Percentiles rank a stretch among this genome's conserved stretches.
These are phyloP conservation scores for Paraleonurus japonicus DNA, from an alignment of 257 asterid genomes.

Conservation along the genomic window DNA sequence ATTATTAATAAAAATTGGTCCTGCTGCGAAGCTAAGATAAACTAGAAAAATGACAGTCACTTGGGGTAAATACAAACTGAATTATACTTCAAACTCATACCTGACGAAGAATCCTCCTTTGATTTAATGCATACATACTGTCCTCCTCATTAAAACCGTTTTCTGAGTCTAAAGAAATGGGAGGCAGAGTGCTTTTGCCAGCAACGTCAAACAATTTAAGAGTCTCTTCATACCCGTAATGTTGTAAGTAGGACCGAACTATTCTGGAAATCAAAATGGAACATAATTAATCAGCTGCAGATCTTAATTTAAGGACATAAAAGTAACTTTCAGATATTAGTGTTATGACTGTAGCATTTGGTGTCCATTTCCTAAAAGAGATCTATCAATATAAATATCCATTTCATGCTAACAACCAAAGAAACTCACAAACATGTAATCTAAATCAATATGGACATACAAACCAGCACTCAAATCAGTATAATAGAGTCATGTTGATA, in stretches of 20 bases:
- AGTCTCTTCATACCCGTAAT: constrained; percentile 92
- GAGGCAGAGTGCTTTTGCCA: constrained; percentile 65
- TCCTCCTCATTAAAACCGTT: constrained; percentile 55
- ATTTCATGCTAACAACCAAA: constrained; percentile 7
- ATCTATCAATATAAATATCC: background rate
- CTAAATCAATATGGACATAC: background rate
- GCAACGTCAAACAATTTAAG: constrained; percentile 66
- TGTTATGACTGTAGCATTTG: background rate
- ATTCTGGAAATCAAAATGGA: constrained; percentile 50
- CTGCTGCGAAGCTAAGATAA: background rate
- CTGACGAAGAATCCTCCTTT: constrained; percentile 82
- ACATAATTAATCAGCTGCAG: constrained; percentile 9
- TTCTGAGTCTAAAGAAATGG: constrained; percentile 57
- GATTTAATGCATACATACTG: constrained; percentile 49
- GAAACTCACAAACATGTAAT: constrained; percentile 5
- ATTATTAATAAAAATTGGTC: background rate
- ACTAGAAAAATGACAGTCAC: background rate
- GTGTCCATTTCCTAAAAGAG: background rate
- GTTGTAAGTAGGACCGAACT: constrained; percentile 84
- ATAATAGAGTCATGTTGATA: background rate
- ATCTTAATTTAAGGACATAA: constrained; percentile 4
- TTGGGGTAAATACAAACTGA: background rate
- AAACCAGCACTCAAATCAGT: background rate
- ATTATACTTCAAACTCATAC: constrained; percentile 43
- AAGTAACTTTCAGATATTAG: background rate